Percentiles rank a stretch among this genome's conserved stretches.
Evolutionary conservation across 306 rosid genomes (phyloP).

Genomic region (Pyrus communis): DNA sequence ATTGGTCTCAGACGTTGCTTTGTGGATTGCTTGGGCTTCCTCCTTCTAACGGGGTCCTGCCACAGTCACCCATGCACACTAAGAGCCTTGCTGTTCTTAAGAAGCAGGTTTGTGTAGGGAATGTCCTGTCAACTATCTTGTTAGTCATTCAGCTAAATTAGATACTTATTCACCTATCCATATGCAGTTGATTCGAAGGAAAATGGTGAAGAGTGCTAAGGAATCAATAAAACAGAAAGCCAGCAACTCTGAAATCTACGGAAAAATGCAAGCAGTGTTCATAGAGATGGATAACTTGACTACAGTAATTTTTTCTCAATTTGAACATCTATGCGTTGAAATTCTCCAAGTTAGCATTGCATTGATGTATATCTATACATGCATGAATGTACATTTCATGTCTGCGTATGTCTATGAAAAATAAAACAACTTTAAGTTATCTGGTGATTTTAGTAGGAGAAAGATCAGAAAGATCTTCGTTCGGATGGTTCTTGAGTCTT

Average conservation of each 20-base stretch:
- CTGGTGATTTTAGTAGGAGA: not conserved
- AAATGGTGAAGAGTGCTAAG: conserved; percentile 79
- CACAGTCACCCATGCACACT: conserved; percentile 96
- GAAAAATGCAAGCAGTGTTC: conserved; percentile 76
- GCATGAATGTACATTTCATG: too few relatives aligned
- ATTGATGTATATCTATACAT: not conserved
- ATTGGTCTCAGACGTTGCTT: conserved; percentile 56
- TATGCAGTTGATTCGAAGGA: conserved; percentile 52
- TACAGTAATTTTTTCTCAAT: not conserved
- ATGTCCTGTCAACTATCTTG: not conserved
- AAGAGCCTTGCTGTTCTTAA: conserved; percentile 81
- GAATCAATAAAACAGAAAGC: conserved; percentile 61
- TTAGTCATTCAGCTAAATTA: not conserved
- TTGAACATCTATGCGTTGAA: not conserved
- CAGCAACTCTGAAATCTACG: conserved; percentile 67
- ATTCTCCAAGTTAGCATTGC: not conserved
- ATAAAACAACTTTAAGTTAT: not conserved
- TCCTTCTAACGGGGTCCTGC: conserved; percentile 88
- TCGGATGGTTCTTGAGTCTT: conserved; percentile 2
- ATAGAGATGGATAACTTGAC: conserved; percentile 56
- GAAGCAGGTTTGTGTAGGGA: conserved; percentile 43
- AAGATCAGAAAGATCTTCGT: not conserved
- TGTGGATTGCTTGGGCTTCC: conserved; percentile 85
- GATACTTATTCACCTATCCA: not conserved
- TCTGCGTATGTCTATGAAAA: not conserved